Conservation (phyloP, 768 basidiomycete genomes). For the Asterophora parasitica region DNA sequence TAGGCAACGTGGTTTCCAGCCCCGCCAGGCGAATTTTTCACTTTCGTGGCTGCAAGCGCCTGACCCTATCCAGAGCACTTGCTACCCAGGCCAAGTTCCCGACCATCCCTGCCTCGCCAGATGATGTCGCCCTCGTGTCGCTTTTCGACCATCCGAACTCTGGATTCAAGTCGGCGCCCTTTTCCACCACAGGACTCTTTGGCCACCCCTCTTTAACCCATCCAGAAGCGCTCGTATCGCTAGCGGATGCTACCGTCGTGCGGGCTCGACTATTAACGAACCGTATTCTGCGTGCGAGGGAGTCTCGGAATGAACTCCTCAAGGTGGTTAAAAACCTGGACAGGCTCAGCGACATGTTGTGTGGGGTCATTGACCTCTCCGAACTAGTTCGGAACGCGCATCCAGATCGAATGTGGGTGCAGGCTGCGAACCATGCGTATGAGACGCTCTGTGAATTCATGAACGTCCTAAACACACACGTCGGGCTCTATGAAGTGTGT, state of each 20-base stretch:
- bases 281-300: conserved; percentile 70
- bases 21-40: conserved; percentile 24
- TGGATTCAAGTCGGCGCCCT: conserved; percentile 32
- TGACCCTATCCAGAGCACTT: conserved; percentile 22
- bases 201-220: conserved; percentile 67
- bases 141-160: conserved; percentile 66
- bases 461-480: conserved; percentile 95
- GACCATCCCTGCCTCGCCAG: conserved; percentile 54
- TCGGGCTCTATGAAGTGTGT: conserved; percentile 83
- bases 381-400: conserved; percentile 93
- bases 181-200: conserved; percentile 76
- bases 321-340: conserved; percentile 95
- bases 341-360: conserved; percentile 91
- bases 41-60: conserved; percentile 18
- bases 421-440: conserved; percentile 82
- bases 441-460: conserved; percentile 94
- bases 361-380: conserved; percentile 93
- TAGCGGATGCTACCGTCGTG: conserved; percentile 75
- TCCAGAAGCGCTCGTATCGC: conserved; percentile 61
- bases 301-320: conserved; percentile 69
- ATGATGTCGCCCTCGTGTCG: conserved; percentile 61
- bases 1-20: conserved; percentile 38
- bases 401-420: conserved; percentile 80
- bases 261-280: conserved; percentile 81
- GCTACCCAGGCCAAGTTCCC: conserved; percentile 36